Base-by-base conservation (phyloP, 192 early-diverging fungal species). In the Coemansia sp. region DNA sequence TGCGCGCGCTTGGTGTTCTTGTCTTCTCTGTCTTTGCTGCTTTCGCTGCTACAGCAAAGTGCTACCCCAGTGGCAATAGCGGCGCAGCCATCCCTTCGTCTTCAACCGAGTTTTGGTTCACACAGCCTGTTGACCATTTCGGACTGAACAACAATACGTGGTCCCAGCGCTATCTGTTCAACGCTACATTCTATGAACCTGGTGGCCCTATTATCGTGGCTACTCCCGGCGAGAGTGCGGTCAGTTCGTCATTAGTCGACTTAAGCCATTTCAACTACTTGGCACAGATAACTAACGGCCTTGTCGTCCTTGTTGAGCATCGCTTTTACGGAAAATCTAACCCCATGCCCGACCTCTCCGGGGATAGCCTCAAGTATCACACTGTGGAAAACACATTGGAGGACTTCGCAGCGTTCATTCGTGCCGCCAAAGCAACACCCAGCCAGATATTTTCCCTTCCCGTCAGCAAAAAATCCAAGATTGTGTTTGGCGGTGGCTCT, bases 401-500 rank as follows among this genome's bases (percentile, higher is more conserved):
- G 54, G 78, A 80, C 42, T 72, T 72, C 67, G 78, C 73, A 0
- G 39, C 66, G 7, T 68, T 80, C 46, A 71, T 71, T 43, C 62
- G 63, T 12, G 62, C 62, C 32, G 78, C 67, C n/a, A 61, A 66
- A 42, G 21, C 8, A n/a, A 46, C 21, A 6, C 74, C 74, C 3
- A 12, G 3, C 16, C 49, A 47, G 21, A 60, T 76, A 7, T 76
- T 76, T 41, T 52, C 74, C 1, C 47, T 76, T 9, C 41, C 63
- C 8, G 64, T 76, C 12, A 69, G 61, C 45, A 41, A 37, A 22
- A 63, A 70, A 18, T 69, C 74, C 41, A 70, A 69, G 54, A 22
- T 70, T 15, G 61, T 76, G 16, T 79, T 88, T n/a, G 83, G 84
- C 13, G 92, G 92, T 9, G 90, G 89, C 57, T 89, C 88, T 6